phyloP scores from a whole-genome alignment of 495 filamentous ascomycete species.

The Chaetomium fimeti region DNA sequence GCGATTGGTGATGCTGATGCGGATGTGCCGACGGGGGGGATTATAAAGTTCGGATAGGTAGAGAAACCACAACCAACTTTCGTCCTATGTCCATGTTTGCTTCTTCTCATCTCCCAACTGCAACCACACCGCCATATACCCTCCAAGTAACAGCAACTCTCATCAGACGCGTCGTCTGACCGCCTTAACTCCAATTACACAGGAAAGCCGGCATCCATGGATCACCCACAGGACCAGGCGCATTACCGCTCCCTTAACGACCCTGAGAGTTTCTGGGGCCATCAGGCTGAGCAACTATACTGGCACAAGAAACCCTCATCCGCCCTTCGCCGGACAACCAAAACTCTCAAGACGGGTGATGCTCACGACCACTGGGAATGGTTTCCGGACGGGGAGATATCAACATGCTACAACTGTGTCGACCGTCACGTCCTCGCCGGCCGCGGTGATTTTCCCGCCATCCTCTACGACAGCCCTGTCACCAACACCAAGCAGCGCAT shows the following conservation, averaged over 20 bases:
- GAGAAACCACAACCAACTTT: not conserved
- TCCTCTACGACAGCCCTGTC: slow-evolving; percentile 87
- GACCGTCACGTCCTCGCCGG: slow-evolving; percentile 81
- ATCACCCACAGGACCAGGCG: slow-evolving; percentile 51
- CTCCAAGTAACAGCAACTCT: not conserved
- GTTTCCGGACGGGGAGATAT: slow-evolving; percentile 88
- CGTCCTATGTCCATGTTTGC: not conserved
- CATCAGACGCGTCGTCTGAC: too few relatives aligned
- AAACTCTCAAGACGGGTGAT: slow-evolving; percentile 41
- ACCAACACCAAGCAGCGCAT: slow-evolving; percentile 68
- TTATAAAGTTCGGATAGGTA: not conserved
- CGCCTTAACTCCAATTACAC: too few relatives aligned
- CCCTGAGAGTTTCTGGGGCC: slow-evolving; percentile 74
- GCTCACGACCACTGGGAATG: slow-evolving; percentile 65
- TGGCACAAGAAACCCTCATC: slow-evolving; percentile 72
- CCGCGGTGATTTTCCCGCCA: slow-evolving; percentile 67
- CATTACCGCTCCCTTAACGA: slow-evolving; percentile 54
- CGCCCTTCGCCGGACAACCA: slow-evolving; percentile 44
- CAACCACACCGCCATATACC: not conserved
- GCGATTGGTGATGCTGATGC: not conserved
- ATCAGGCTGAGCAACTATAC: slow-evolving; percentile 68
- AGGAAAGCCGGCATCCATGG: slow-evolving; percentile 4
- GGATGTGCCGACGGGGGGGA: not conserved
- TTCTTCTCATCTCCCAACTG: too few relatives aligned
- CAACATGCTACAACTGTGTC: slow-evolving; percentile 85